Evolutionary conservation across 2,329 filamentous ascomycete genomes (phyloP).

Genomic region (Cladophialophora chaetospira): DNA sequence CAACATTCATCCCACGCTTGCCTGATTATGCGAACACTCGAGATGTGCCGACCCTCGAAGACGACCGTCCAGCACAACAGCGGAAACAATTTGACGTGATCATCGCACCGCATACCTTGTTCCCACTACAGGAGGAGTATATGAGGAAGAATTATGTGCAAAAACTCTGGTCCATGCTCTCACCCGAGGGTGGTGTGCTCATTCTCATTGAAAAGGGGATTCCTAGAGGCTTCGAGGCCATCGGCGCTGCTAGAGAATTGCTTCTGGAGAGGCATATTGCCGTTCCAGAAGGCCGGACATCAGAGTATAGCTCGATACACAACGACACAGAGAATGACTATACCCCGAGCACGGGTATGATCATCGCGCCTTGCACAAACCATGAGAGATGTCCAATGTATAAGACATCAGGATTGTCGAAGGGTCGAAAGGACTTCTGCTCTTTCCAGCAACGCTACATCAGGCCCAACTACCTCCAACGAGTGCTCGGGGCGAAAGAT

Average conservation of each 20-base stretch:
- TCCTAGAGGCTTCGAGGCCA: constrained; percentile 86
- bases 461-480: constrained; percentile 78
- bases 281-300: constrained; percentile 41
- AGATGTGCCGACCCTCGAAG: constrained; percentile 60
- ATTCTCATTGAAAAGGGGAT: constrained; percentile 89
- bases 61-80: constrained; percentile 52
- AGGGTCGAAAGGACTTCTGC: constrained; percentile 84
- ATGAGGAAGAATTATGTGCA: constrained; percentile 77
- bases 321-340: constrained; percentile 35
- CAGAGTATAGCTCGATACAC: constrained; percentile 35
- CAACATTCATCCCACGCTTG: constrained; percentile 87
- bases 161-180: constrained; percentile 86
- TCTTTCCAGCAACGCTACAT: constrained; percentile 88
- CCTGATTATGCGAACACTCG: constrained; percentile 76
- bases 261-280: constrained; percentile 75
- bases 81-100: constrained; percentile 87
- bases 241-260: constrained; percentile 79
- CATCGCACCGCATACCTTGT: constrained; percentile 81
- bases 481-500: constrained; percentile 65
- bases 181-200: constrained; percentile 80
- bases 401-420: constrained; percentile 65
- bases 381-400: constrained; percentile 91
- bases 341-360: constrained; percentile 58
- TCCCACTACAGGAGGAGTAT: constrained; percentile 73
- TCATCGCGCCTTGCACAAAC: constrained; percentile 75